Percentiles rank a stretch among this genome's conserved stretches.
Conservation (phyloP, 768 basidiomycete genomes). For the Termitomyces sp. region DNA sequence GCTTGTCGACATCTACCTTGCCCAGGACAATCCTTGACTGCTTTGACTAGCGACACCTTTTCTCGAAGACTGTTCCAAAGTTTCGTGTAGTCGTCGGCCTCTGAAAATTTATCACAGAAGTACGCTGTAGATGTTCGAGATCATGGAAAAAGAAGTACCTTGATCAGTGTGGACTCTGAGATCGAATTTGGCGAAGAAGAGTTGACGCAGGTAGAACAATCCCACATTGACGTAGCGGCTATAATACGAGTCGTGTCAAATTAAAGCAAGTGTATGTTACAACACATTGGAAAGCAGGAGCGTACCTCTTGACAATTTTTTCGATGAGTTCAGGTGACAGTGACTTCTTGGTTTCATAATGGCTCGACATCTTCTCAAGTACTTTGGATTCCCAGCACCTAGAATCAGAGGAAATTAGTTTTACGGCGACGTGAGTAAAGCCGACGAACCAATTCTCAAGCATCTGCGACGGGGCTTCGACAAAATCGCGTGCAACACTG, state of each 20-base stretch:
- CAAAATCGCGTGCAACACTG: conserved; percentile 73
- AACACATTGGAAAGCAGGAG: not conserved
- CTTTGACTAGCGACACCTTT: conserved; percentile 63
- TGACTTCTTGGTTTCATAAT: conserved; percentile 69
- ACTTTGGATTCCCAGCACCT: conserved; percentile 83
- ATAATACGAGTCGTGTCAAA: not conserved
- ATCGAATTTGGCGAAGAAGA: conserved; percentile 82
- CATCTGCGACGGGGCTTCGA: conserved; percentile 91
- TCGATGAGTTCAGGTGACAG: conserved; percentile 68
- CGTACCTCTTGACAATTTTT: conserved; percentile 74
- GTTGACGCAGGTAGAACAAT: conserved; percentile 73
- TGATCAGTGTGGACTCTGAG: conserved; percentile 68
- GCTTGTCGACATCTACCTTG: conserved; percentile 37
- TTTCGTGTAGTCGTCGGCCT: conserved; percentile 64
- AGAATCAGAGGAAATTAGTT: not conserved
- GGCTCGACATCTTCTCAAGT: conserved; percentile 71
- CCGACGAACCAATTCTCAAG: conserved; percentile 73
- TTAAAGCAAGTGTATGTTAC: not conserved
- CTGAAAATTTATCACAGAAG: conserved; percentile 22
- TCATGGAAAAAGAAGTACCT: conserved; percentile 28
- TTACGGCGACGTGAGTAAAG: not conserved
- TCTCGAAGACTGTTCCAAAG: conserved; percentile 76
- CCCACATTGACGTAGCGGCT: conserved; percentile 81
- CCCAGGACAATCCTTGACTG: conserved; percentile 53
- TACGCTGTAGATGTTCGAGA: not conserved